phyloP scores from a whole-genome alignment of 2,329 filamentous ascomycete genomes.

The Rutstroemia sp. region DNA sequence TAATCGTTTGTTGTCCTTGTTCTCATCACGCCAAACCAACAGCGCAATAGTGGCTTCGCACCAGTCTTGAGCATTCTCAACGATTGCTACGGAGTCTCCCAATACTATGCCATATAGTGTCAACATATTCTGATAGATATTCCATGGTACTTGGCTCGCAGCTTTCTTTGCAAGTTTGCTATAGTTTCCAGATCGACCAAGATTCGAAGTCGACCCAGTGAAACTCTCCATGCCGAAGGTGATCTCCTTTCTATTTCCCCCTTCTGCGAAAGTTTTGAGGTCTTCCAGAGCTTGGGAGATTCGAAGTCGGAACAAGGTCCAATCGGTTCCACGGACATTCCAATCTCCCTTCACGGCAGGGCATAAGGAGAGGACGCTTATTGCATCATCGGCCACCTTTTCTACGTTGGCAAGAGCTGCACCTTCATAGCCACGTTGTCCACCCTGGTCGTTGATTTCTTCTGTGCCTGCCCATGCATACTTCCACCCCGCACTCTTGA shows the following conservation, averaged over 20 bases:
- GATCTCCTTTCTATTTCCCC: constrained; percentile 32
- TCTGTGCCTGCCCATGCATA: constrained; percentile 58
- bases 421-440: constrained; percentile 53
- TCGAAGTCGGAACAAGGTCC: constrained; percentile 75
- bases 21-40: constrained; percentile 88
- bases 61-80: constrained; percentile 80
- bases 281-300: constrained; percentile 62
- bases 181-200: constrained; percentile 51
- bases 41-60: constrained; percentile 79
- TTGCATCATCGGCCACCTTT: constrained; percentile 60
- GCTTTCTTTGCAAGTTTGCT: constrained; percentile 63
- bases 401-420: constrained; percentile 72
- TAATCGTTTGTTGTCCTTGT: constrained; percentile 42
- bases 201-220: constrained; percentile 36
- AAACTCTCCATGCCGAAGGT: constrained; percentile 32
- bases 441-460: constrained; percentile 54
- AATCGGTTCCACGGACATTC: constrained; percentile 75
- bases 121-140: constrained; percentile 78
- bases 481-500: constrained; percentile 72
- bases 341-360: constrained; percentile 66
- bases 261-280: constrained; percentile 73
- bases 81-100: constrained; percentile 67
- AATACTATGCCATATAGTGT: constrained; percentile 75
- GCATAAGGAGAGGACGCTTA: constrained; percentile 63
- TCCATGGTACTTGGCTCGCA: constrained; percentile 82